A percentile compares a stretch with the other conserved stretches of the same genome.
Conservation (phyloP, 345 rosid species). For the Iberis pinnata region DNA sequence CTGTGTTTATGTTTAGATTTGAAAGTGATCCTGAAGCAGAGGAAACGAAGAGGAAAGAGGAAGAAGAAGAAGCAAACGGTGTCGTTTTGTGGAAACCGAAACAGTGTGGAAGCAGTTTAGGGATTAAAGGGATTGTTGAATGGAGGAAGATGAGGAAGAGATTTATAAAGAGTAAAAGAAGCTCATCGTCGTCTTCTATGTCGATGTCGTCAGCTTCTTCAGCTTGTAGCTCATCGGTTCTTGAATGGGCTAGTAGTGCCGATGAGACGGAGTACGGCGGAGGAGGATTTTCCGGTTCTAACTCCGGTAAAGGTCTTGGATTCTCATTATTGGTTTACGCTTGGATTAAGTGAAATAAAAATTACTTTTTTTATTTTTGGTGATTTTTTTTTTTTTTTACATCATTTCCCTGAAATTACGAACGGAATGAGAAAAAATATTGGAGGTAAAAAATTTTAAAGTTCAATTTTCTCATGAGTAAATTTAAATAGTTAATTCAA, state of each 20-base stretch:
- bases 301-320: slow-evolving; percentile 48
- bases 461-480: no score
- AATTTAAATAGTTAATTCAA: not conserved
- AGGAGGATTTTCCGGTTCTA: slow-evolving; percentile 44
- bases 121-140: slow-evolving; percentile 49
- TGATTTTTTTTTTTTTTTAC: not conserved
- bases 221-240: slow-evolving; percentile 66
- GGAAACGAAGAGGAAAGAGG: slow-evolving; percentile 19
- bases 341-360: slow-evolving; percentile 91
- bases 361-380: not conserved
- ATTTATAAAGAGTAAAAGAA: slow-evolving; percentile 49
- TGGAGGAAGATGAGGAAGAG: slow-evolving; percentile 83
- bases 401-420: slow-evolving; percentile 16
- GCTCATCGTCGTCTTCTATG: slow-evolving; percentile 73
- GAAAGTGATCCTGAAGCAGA: slow-evolving; percentile 37
- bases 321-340: slow-evolving; percentile 78
- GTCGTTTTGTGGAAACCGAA: slow-evolving; percentile 37
- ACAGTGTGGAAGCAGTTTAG: slow-evolving; percentile 33
- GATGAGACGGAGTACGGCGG: slow-evolving; percentile 34
- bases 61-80: slow-evolving; percentile 19
- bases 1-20: slow-evolving; percentile 80
- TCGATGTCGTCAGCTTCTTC: slow-evolving; percentile 86
- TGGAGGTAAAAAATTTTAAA: slow-evolving; percentile 20
- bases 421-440: slow-evolving; percentile 10
- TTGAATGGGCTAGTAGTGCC: slow-evolving; percentile 82